These are phyloP conservation scores for Filobasidium floriforme DNA, from an alignment of 768 basidiomycete genomes.

Conservation along the genomic window DNA sequence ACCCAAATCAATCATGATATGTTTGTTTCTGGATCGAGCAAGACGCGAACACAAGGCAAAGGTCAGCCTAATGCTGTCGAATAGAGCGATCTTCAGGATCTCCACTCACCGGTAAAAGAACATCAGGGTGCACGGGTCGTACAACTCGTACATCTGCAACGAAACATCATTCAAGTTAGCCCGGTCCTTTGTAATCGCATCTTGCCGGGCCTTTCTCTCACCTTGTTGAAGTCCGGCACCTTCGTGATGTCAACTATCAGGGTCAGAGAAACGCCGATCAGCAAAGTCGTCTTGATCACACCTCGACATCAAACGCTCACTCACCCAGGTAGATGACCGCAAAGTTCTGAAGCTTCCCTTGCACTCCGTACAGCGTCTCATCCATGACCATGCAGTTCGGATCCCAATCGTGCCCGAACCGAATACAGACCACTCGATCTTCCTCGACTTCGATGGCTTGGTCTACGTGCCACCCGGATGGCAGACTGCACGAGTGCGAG, in stretches of 20 bases:
- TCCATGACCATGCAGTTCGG: constrained; percentile 98
- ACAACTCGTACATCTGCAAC: constrained; percentile 93
- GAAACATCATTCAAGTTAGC: neutral
- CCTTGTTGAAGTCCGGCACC: constrained; percentile 98
- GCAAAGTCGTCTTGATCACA: neutral
- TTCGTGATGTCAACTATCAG: constrained; percentile 73
- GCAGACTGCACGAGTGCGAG: constrained; percentile 30
- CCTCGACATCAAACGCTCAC: constrained; percentile 9
- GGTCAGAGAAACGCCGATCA: neutral
- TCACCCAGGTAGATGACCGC: constrained; percentile 78
- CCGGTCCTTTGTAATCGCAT: too few relatives aligned
- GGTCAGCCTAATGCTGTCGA: neutral
- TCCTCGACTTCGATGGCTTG: constrained; percentile 96
- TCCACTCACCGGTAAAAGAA: constrained; percentile 84
- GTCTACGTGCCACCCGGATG: constrained; percentile 85
- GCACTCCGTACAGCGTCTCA: constrained; percentile 83
- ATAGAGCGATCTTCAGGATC: neutral
- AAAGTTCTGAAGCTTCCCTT: constrained; percentile 97
- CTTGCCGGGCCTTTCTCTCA: constrained; percentile 37
- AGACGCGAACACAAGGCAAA: neutral
- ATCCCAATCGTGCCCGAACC: constrained; percentile 93
- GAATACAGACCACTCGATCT: constrained; percentile 84
- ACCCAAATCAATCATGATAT: constrained; percentile 99
- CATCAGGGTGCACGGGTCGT: constrained; percentile 93
- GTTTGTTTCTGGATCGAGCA: constrained; percentile 65